phyloP scores from a whole-genome alignment of 306 rosid species.

The Vigna radiata region DNA sequence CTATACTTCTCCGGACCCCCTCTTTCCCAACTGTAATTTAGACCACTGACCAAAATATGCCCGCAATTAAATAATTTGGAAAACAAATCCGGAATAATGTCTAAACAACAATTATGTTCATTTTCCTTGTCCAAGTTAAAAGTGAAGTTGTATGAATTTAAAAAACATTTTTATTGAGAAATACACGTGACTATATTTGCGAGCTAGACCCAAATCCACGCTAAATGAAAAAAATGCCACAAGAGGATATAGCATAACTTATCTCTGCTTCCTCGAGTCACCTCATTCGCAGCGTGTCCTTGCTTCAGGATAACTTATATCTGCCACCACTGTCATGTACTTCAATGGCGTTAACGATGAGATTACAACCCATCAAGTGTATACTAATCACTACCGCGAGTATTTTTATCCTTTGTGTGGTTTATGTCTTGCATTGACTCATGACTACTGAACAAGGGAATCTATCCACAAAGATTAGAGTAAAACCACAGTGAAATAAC shows the following conservation, averaged over 20 bases:
- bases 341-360: neutral
- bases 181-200: neutral
- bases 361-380: neutral
- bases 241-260: neutral
- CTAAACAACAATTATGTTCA: neutral
- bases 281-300: neutral
- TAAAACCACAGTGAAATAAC: neutral
- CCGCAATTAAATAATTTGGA: too few relatives aligned
- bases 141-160: neutral
- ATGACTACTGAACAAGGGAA: slow-evolving; percentile 4
- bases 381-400: neutral
- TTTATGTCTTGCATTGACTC: neutral
- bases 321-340: neutral
- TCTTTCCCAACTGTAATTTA: too few relatives aligned
- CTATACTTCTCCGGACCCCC: too few relatives aligned
- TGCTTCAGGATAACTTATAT: neutral
- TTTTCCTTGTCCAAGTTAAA: neutral
- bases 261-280: neutral
- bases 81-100: neutral
- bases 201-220: neutral
- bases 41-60: too few relatives aligned
- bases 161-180: neutral
- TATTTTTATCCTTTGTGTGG: neutral
- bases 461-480: neutral
- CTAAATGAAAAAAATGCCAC: neutral